Evolutionary conservation across 78 protist genomes (phyloP).

Genomic region (Emiliania huxleyi): DNA sequence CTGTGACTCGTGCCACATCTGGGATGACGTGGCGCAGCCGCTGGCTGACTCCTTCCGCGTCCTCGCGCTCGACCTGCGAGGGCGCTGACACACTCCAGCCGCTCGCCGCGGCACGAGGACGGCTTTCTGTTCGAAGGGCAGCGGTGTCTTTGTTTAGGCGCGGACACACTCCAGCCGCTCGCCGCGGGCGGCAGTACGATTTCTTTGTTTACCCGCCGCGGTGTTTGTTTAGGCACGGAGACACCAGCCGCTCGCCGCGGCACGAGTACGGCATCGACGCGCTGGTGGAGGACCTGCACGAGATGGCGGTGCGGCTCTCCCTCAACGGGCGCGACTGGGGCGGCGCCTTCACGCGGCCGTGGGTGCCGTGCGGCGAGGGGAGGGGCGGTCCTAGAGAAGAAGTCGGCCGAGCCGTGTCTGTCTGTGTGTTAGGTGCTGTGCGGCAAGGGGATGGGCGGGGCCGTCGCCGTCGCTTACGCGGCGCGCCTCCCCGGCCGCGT

Average conservation of each 20-base stretch:
- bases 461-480: neutral
- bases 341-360: neutral
- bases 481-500: neutral
- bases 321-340: neutral
- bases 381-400: too few species aligned
- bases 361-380: neutral
- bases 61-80: neutral
- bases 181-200: too few species aligned
- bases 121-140: too few species aligned
- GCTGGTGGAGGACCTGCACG: neutral
- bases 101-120: neutral
- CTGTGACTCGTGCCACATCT: neutral
- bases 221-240: too few species aligned
- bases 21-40: neutral
- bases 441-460: constrained; percentile 2
- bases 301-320: neutral
- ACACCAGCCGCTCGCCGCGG: neutral
- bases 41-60: neutral
- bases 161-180: too few species aligned
- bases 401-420: too few species aligned
- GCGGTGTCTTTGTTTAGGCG: too few species aligned
- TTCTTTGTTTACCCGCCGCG: too few species aligned
- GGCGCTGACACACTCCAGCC: neutral
- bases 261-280: neutral
- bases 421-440: neutral